These are phyloP conservation scores for Syzygium grande DNA, from an alignment of 345 rosid genomes.

Conservation along the genomic window DNA sequence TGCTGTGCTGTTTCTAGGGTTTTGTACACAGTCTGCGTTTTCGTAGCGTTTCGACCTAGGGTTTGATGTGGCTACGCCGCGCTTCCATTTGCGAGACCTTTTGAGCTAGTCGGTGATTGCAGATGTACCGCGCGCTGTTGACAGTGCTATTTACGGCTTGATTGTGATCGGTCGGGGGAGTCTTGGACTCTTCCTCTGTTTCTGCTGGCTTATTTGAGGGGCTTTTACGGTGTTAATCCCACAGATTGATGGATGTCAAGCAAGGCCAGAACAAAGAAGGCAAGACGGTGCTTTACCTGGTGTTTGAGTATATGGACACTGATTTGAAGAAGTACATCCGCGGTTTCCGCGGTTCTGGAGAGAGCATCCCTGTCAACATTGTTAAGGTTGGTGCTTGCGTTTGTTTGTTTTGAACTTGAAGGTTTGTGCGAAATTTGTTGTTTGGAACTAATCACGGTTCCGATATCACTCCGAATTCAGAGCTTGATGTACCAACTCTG, in stretches of 20 bases:
- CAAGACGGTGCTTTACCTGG: conserved; percentile 80
- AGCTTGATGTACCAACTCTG: conserved; percentile 95
- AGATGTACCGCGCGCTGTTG: not conserved
- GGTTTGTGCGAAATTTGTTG: not conserved
- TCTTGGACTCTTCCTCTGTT: not conserved
- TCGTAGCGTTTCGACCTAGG: not conserved
- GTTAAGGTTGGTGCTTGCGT: conserved; percentile 35
- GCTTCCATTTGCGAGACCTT: not conserved
- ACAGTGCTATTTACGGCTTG: not conserved
- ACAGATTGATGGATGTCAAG: conserved; percentile 81
- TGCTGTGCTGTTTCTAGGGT: not conserved
- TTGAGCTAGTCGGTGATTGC: not conserved
- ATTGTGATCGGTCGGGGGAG: not conserved
- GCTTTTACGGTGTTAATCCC: not conserved
- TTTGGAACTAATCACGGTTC: not conserved
- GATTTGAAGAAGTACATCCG: conserved; percentile 86
- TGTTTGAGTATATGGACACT: conserved; percentile 89
- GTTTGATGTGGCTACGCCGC: not conserved
- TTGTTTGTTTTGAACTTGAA: not conserved
- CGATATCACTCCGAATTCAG: conserved; percentile 20
- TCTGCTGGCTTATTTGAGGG: not conserved
- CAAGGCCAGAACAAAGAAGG: conserved; percentile 91
- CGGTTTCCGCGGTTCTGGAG: conserved; percentile 57
- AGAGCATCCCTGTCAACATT: conserved; percentile 31
- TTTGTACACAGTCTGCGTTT: not conserved